These are phyloP conservation scores for Hypoxylon crocopeplum DNA, from an alignment of 495 filamentous ascomycete genomes.

Conservation along the genomic window DNA sequence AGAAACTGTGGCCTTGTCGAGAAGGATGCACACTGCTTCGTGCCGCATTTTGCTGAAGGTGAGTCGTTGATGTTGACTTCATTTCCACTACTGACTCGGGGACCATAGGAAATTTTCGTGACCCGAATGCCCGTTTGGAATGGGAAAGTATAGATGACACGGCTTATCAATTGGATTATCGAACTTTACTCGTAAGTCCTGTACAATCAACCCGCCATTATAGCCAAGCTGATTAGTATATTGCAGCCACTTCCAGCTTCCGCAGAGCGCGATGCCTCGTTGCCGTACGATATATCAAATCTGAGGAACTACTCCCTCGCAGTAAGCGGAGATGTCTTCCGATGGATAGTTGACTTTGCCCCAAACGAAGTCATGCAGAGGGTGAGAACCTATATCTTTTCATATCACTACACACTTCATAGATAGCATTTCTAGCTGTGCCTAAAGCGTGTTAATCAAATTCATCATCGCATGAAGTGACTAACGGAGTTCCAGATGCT, in stretches of 20 bases:
- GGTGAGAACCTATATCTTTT: constrained; percentile 48
- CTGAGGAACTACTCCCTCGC: constrained; percentile 85
- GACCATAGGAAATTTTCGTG: constrained; percentile 62
- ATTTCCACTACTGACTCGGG: constrained; percentile 5
- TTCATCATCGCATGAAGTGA: not conserved
- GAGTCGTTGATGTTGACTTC: constrained; percentile 10
- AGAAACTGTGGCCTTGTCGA: constrained; percentile 89
- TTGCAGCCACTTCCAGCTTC: constrained; percentile 71
- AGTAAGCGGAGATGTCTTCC: constrained; percentile 90
- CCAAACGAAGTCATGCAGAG: constrained; percentile 74
- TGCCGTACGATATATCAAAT: constrained; percentile 82
- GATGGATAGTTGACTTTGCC: constrained; percentile 94
- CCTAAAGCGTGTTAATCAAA: not conserved
- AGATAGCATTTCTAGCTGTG: not conserved
- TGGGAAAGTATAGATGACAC: constrained; percentile 96
- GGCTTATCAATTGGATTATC: constrained; percentile 73
- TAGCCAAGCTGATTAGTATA: constrained; percentile 40
- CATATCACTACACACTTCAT: not conserved
- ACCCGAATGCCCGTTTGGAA: constrained; percentile 70
- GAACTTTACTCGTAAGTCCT: constrained; percentile 69
- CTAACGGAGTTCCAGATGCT: constrained; percentile 69
- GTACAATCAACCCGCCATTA: not conserved
- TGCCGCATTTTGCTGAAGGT: constrained; percentile 86
- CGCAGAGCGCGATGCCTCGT: constrained; percentile 74
- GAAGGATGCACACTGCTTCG: constrained; percentile 82